Evolutionary conservation across 2,329 filamentous ascomycete genomes (phyloP), one percentile per base, ranked within the genome.

Genomic region (Scedosporium minutisporum): DNA sequence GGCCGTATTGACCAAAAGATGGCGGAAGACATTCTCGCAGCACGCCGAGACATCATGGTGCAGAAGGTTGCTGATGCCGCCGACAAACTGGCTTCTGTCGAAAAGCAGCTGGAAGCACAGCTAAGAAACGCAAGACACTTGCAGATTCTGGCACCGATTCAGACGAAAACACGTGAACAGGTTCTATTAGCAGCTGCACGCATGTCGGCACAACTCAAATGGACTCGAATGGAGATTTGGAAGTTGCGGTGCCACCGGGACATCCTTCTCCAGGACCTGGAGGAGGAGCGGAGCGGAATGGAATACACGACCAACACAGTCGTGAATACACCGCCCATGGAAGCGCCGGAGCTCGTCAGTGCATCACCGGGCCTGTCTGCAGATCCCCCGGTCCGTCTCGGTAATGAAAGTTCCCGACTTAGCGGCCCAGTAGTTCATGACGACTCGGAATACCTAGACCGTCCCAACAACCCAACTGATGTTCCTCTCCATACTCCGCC

Each of bases 221-320:
- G 93, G 93, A 87, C 88, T n/a, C 84, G 93, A 65, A 88, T 96
- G 72, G 91, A 96, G 67, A 95, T 97, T 21, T 97, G 93, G 91
- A 89, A 87, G 62, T 84, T 93, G 69, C 93, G 86, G 70, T 97
- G 93, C 67, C 93, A 99, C 73, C 87, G 88, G 51, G 93, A 97
- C 69, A 93, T 97, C 64, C 77, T 99, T 21, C 80, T 86, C 4
- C 82, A 92, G 74, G 95, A 99, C 71, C 78, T 97, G 7, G 89
- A 93, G 62, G 91, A 96, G 67, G 93, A 96, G 55, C 65, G 33
- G 69, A 70, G 41, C 18, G 21, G 18, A 27, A 14, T 55, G 23
- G 51, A 23, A 66, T 62, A 53, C 44, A 12, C 25, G 14, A 61
- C 53, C 60, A 27, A 12, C 29, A 42, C 41, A 1, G 46, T 10